These are phyloP conservation scores for Pseudogymnoascus sp. DNA, from an alignment of 2,329 filamentous ascomycete species.

Conservation along the genomic window DNA sequence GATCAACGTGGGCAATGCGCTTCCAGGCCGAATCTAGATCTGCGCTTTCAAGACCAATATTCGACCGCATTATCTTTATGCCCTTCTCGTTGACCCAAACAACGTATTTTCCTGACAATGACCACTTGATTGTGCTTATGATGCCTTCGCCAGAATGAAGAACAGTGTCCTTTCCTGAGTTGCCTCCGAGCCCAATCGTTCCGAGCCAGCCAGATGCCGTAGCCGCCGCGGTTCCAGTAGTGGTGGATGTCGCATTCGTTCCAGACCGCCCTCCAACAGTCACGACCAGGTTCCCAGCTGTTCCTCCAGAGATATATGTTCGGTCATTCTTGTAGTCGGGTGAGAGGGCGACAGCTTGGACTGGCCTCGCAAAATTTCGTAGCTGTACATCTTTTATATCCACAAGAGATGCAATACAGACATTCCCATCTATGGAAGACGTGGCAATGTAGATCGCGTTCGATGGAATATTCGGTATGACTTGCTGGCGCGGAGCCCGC, in stretches of 20 bases:
- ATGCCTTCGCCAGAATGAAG: conserved; percentile 87
- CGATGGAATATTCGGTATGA: conserved; percentile 66
- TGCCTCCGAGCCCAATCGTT: conserved; percentile 70
- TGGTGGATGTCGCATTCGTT: conserved; percentile 75
- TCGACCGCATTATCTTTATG: conserved; percentile 94
- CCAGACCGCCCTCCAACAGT: conserved; percentile 75
- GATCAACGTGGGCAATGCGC: conserved; percentile 82
- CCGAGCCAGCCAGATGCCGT: conserved; percentile 87
- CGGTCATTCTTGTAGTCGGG: conserved; percentile 88
- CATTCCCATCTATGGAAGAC: conserved; percentile 90
- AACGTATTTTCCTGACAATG: conserved; percentile 81
- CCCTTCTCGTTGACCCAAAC: conserved; percentile 95
- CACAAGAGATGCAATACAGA: conserved; percentile 80
- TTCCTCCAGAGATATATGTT: conserved; percentile 82
- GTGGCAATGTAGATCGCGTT: conserved; percentile 92
- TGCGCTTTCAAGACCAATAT: conserved; percentile 66
- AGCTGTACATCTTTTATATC: conserved; percentile 86
- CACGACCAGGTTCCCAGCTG: conserved; percentile 78
- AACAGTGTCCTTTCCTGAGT: conserved; percentile 75
- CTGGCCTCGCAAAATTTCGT: conserved; percentile 85
- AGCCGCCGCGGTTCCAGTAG: conserved; percentile 71
- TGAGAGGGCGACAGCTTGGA: conserved; percentile 88
- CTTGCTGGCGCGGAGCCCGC: conserved; percentile 42
- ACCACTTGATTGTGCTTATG: conserved; percentile 92
- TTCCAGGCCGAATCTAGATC: conserved; percentile 88